Conservation (phyloP, 805 yeast genomes). For the Ogataea methylovora region DNA sequence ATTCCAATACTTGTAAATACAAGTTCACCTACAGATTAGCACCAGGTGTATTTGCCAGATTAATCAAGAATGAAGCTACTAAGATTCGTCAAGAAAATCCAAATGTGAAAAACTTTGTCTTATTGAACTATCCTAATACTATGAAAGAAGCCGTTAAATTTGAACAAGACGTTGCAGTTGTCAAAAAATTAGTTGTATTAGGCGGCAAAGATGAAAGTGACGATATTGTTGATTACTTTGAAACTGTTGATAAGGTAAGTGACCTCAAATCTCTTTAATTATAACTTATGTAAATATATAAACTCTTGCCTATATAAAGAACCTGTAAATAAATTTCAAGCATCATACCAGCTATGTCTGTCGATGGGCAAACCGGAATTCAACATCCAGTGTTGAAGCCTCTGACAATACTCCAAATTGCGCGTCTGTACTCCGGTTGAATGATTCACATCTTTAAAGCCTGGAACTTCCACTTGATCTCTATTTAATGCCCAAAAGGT, state of each 20-base stretch:
- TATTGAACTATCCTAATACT: conserved; percentile 53
- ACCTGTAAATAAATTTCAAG: too few relatives aligned
- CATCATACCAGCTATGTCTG: too few relatives aligned
- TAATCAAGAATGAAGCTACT: conserved; percentile 30
- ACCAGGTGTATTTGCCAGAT: conserved; percentile 43
- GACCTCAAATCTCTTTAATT: conserved; percentile 13
- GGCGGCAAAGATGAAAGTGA: conserved; percentile 26
- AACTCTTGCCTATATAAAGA: too few relatives aligned
- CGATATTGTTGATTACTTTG: conserved; percentile 55
- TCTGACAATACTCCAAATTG: too few relatives aligned
- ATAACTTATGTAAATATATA: too few relatives aligned
- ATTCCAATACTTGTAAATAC: conserved; percentile 21
- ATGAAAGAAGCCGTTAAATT: conserved; percentile 65
- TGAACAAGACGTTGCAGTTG: conserved; percentile 58
- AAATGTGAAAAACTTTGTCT: conserved; percentile 37
- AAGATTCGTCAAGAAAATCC: conserved; percentile 17
- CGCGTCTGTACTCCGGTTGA: too few relatives aligned
- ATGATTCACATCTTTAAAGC: too few relatives aligned
- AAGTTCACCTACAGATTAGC: conserved; percentile 24
- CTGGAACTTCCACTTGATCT: conserved; percentile 23
- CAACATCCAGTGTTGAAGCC: too few relatives aligned
- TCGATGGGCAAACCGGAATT: too few relatives aligned
- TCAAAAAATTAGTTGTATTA: conserved; percentile 30
- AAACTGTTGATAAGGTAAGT: conserved; percentile 51
- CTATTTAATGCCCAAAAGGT: conserved; percentile 26